Evolutionary conservation across 768 basidiomycete genomes (phyloP).

Genomic region (Termitomyces sp.): DNA sequence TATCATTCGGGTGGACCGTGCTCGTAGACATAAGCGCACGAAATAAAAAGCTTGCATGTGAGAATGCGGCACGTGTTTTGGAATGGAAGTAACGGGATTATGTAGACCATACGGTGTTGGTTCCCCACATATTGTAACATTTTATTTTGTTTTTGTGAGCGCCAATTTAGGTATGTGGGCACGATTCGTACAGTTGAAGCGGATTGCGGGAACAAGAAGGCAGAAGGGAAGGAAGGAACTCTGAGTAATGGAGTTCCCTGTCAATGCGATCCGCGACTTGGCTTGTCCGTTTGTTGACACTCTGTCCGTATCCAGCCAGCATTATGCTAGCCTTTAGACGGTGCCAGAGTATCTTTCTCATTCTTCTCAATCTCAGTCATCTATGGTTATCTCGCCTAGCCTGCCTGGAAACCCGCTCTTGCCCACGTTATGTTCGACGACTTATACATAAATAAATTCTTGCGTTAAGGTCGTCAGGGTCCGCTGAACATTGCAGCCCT

Average conservation of each 20-base stretch:
- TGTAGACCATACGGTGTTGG: too few species aligned
- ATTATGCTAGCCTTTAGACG: background rate
- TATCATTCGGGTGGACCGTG: constrained; percentile 11
- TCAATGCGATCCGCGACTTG: constrained; percentile 19
- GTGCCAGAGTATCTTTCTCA: background rate
- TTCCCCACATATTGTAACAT: background rate
- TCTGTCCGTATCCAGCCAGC: constrained; percentile 10
- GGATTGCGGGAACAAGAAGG: background rate
- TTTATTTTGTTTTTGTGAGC: background rate
- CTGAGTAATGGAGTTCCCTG: constrained; percentile 13
- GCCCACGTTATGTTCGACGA: background rate
- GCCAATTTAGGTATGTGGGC: background rate
- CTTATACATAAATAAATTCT: background rate
- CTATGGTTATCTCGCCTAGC: background rate
- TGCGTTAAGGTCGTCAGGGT: background rate
- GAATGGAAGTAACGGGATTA: background rate
- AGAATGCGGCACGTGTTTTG: background rate
- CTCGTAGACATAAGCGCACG: constrained; percentile 1
- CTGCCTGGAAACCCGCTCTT: constrained; percentile 4
- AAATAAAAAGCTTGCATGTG: constrained; percentile 7
- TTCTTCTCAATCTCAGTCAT: background rate
- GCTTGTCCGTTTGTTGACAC: constrained; percentile 11
- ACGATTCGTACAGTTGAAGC: background rate
- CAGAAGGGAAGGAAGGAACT: background rate
- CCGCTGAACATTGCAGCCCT: background rate